Conservation (phyloP, 768 basidiomycete species). For the Amylocystis lapponica region DNA sequence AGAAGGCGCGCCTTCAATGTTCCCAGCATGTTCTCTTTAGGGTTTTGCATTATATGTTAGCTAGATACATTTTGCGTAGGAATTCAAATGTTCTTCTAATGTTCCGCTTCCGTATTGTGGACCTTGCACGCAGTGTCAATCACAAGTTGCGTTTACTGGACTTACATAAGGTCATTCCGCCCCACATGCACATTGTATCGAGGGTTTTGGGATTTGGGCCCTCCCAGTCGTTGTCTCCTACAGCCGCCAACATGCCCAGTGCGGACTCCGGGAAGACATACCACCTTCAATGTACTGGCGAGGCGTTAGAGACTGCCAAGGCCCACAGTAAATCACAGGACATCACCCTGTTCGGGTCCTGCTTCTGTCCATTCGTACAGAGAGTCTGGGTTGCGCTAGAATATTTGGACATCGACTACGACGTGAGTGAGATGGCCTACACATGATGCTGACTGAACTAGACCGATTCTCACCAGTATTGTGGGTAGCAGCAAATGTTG, state of each 20-base stretch:
- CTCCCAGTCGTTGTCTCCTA: no score
- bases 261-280: conserved; percentile 36
- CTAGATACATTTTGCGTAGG: no score
- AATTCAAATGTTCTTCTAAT: no score
- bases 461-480: neutral
- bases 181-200: no score
- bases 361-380: conserved; percentile 82
- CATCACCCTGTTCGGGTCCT: conserved; percentile 64
- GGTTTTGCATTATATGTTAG: no score
- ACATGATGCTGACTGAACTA: conserved; percentile 9
- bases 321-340: conserved; percentile 41
- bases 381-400: conserved; percentile 76
- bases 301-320: conserved; percentile 52
- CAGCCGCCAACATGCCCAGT: conserved; percentile 18
- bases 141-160: no score
- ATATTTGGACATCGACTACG: conserved; percentile 63
- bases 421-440: conserved; percentile 32
- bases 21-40: no score
- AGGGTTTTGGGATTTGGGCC: no score
- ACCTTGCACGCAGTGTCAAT: no score
- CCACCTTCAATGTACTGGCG: conserved; percentile 38
- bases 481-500: neutral
- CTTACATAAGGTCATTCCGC: no score
- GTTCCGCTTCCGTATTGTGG: no score
- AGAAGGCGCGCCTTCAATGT: no score